phyloP scores from a whole-genome alignment of 345 rosid genomes.

The Gossypium stocksii region DNA sequence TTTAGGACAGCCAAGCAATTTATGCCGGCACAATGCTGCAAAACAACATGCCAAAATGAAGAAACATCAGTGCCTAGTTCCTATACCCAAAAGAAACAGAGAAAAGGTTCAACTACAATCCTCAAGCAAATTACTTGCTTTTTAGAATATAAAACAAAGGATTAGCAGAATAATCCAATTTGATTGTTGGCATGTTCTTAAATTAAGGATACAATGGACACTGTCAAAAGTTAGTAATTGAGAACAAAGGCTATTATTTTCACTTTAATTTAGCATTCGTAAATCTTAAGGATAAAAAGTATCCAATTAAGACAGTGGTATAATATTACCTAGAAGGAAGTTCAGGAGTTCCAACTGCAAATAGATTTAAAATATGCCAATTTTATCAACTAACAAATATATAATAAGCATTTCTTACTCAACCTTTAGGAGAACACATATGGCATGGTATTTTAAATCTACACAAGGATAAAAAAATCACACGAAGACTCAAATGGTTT shows the following conservation, averaged over 20 bases:
- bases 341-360: not conserved
- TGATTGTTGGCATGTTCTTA: not conserved
- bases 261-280: not conserved
- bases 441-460: not conserved
- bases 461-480: not conserved
- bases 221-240: not conserved
- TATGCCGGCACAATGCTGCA: slow-evolving; percentile 97
- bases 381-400: not conserved
- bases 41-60: not conserved
- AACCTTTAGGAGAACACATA: not conserved
- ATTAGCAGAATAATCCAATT: not conserved
- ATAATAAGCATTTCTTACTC: not conserved
- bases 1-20: slow-evolving; percentile 76
- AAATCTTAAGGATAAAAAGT: not conserved
- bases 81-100: not conserved
- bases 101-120: not conserved
- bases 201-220: not conserved
- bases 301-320: not conserved
- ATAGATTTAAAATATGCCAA: not conserved
- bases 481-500: not conserved
- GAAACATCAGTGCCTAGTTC: not conserved
- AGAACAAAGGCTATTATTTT: not conserved
- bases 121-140: not conserved
- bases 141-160: not conserved
- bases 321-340: not conserved